Base-by-base conservation (phyloP, 768 basidiomycete genomes). In the Hygrocybe coccinea region DNA sequence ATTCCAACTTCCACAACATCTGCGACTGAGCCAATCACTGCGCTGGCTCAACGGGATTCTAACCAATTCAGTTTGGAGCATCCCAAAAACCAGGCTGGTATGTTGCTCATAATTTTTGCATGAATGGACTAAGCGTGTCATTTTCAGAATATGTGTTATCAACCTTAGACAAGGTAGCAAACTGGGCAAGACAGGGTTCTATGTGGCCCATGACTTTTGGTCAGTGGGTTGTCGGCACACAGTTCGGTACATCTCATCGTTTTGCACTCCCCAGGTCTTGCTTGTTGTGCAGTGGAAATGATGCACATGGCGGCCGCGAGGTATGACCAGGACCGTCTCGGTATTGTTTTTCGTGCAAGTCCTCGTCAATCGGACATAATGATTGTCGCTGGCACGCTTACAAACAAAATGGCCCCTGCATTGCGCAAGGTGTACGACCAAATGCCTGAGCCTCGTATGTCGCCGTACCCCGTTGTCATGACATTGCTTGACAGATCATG, bases 131-230 rank as follows among this genome's bases (percentile, higher is more conserved):
- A 35, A 54, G 43, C 29, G 39, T 21, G 33, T 36, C 35, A 22
- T 43, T n/a, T 17, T 19, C 57, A 93, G 97, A 99, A 74, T 98
- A 97, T 79, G 95, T 97, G 1, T 77, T 98, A 49, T 92, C 95
- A 1, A 95, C 94, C 0, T 74, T 97, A 53, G 97, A 99, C 77
- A 98, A 98, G 74, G 79, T 98, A 15, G 87, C 87, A 64, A 98
- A 97, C 71, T 98, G 97, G 97, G 95, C 88, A 8, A 78, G 95
- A 52, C 95, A 98, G 74, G 87, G 95, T 56, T 95, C 93, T 38
- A 95, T 97, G 85, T 98, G 97, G 97, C 97, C 97, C 9, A 97
- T 98, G 95, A 97, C 95, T 49, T 95, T 90, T 70, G 92, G 88
- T 76, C 54, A 50, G 70, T 60, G 21, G 17, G 49, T 52, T 47